A percentile compares a stretch with the other conserved stretches of the same genome.
phyloP scores from a whole-genome alignment of 2,329 filamentous ascomycete species.

The Biscogniauxia mediterranea region DNA sequence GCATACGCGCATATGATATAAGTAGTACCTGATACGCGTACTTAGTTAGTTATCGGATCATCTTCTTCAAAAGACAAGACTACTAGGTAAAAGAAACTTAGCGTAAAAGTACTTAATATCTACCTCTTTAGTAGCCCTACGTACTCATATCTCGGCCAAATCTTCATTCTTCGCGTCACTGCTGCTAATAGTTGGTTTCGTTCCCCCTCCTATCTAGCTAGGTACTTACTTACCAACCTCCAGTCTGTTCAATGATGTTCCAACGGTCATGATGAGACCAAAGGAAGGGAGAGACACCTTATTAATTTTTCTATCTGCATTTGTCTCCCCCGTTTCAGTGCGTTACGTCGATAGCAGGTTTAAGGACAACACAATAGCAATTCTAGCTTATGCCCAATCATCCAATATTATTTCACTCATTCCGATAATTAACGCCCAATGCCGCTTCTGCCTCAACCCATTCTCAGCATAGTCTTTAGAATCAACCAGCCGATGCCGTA shows the following conservation, averaged over 20 bases:
- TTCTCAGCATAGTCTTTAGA: background rate
- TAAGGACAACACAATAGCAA: background rate
- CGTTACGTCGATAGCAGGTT: background rate
- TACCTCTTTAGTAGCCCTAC: no score
- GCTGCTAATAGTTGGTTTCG: background rate
- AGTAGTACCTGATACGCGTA: no score
- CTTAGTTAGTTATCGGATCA: no score
- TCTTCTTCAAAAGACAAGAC: background rate
- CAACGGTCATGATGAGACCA: background rate
- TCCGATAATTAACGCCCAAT: no score
- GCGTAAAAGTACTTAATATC: background rate
- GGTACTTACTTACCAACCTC: background rate
- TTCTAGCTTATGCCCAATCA: background rate
- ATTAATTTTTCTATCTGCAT: no score
- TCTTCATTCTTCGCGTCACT: background rate
- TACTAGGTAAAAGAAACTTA: background rate
- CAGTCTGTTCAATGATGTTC: background rate
- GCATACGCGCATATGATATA: no score
- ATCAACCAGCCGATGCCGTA: no score
- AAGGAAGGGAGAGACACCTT: background rate
- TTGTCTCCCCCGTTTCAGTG: background rate
- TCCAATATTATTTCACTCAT: background rate
- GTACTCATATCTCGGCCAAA: background rate
- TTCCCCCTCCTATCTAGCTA: no score
- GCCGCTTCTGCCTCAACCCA: background rate